Base-by-base conservation (phyloP, 1,284 basidiomycete species). In the Ceratobasidium sp. region DNA sequence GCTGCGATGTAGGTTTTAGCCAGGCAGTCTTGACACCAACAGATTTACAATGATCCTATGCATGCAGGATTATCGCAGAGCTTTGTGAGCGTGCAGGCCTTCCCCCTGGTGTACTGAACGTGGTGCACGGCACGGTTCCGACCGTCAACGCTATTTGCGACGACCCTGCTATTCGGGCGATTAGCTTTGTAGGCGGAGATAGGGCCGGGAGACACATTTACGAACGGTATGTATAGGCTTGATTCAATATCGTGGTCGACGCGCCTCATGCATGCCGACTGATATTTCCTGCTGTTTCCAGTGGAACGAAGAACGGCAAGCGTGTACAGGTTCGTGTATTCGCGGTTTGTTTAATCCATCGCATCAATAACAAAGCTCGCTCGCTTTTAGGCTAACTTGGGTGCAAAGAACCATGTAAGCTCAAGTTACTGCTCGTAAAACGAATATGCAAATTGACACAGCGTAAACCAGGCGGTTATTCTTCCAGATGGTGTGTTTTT, bases 131-230 rank as follows among this genome's bases (percentile, higher is more conserved):
- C 32, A 89, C 91, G 21, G 89, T 93, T 35, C 89, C 91, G 9
- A 95, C 93, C 0, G 97, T 99, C 72, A 98, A 98, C 79, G 89
- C 92, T 32, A 94, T 99, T 75, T 98, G 96, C 80, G 96, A 98
- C 80, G 88, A 96, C 80, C 91, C 95, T 16, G 83, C 86, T 7
- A 95, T 98, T 84, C 95, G 91, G 80, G 97, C 96, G 9, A 96
- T 98, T 80, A 95, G 93, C 77, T 98, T 99, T 80, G 97, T 99
- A n/a, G 97, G 97, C 28, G 95, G 95, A 49, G 95, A 99, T 82
- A 87, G 87, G 52, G 97, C 97, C 14, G 97, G 97, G 52, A 91
- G 89, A 77, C 96, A 98, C 80, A 98, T 99, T 77, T 98, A 95
- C 80, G 88, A 96, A 77, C 86, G 94, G 90, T 89, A 78, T 77